Percentiles rank a stretch among this genome's conserved stretches.
phyloP scores from a whole-genome alignment of 192 early-diverging fungal species.

The Coemansia sp. region DNA sequence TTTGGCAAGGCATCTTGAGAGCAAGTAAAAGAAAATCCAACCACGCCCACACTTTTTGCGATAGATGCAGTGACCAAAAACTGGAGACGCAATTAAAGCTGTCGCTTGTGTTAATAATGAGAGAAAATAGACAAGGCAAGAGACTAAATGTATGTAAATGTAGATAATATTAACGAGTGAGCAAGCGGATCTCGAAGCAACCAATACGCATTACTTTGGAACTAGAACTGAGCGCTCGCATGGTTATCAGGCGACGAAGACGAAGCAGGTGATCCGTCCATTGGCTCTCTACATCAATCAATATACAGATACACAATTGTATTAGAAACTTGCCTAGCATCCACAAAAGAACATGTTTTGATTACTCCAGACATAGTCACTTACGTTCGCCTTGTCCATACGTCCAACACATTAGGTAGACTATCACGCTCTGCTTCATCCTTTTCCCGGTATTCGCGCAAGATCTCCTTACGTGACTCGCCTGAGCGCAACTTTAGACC shows the following conservation, averaged over 20 bases:
- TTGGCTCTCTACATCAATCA: background rate
- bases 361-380: background rate
- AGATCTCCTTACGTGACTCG: constrained; percentile 29
- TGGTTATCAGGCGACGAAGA: background rate
- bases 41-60: background rate
- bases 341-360: background rate
- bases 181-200: background rate
- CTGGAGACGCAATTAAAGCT: no score
- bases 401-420: constrained; percentile 48
- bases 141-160: no score
- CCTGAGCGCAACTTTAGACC: constrained; percentile 39
- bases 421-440: constrained; percentile 26
- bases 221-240: background rate
- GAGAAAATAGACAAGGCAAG: no score
- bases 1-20: background rate
- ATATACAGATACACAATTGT: background rate
- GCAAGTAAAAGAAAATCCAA: background rate
- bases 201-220: background rate
- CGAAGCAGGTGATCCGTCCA: background rate
- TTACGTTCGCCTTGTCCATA: constrained; percentile 39
- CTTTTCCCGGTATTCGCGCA: constrained; percentile 31
- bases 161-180: no score
- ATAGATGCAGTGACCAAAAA: no score
- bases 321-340: background rate
- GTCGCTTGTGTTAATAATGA: no score